phyloP scores from a whole-genome alignment of 495 filamentous ascomycete species.

The Neurospora cerealis region DNA sequence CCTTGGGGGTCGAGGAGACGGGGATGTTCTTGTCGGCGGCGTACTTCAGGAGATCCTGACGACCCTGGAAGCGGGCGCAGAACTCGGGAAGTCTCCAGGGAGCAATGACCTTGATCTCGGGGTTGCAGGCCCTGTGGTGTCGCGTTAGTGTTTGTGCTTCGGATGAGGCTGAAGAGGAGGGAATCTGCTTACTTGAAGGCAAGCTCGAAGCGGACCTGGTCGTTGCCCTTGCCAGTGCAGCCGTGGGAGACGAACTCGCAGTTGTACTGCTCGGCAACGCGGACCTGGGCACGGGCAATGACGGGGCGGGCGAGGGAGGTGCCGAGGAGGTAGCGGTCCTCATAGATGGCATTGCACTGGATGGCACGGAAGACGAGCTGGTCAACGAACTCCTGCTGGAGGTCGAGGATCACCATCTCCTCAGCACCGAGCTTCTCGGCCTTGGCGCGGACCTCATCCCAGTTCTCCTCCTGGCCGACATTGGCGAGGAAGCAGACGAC shows the following conservation, averaged over 20 bases:
- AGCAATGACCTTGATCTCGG: constrained; percentile 74
- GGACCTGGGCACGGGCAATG: constrained; percentile 68
- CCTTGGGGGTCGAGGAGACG: constrained; percentile 72
- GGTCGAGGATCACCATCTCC: constrained; percentile 53
- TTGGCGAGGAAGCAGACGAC: constrained; percentile 45
- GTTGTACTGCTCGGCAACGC: constrained; percentile 56
- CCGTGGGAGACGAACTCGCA: constrained; percentile 66
- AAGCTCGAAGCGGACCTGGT: constrained; percentile 62
- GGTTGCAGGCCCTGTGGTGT: constrained; percentile 46
- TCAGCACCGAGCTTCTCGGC: constrained; percentile 60
- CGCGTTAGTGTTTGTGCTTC: neutral
- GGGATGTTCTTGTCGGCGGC: constrained; percentile 70
- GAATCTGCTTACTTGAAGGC: constrained; percentile 8
- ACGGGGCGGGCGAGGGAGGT: constrained; percentile 80
- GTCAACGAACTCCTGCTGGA: constrained; percentile 71
- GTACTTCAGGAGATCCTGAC: constrained; percentile 83
- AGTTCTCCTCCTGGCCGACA: constrained; percentile 42
- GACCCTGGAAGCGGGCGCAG: constrained; percentile 71
- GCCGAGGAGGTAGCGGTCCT: constrained; percentile 70
- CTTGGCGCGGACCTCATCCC: constrained; percentile 47
- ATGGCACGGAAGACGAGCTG: constrained; percentile 83
- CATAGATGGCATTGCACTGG: constrained; percentile 81
- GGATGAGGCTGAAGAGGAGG: constrained; percentile 6
- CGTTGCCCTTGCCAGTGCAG: constrained; percentile 67
- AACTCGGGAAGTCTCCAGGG: constrained; percentile 83